Conservation (phyloP, 495 filamentous ascomycete species). For the Geoglossum glabrum region DNA sequence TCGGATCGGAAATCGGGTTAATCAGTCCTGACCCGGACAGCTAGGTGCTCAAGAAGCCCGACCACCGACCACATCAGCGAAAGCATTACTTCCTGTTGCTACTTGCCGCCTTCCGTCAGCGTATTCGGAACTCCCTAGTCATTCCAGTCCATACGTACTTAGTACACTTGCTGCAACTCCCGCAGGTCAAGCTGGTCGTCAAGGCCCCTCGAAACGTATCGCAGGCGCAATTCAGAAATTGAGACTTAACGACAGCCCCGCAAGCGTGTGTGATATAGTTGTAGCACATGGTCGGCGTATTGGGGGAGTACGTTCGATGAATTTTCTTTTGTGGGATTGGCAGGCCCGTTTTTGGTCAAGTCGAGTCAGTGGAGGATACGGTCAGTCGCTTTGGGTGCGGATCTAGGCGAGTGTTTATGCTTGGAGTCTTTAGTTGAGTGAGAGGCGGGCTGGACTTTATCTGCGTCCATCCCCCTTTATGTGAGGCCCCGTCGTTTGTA, state of each 20-base stretch:
- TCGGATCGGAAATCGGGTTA: neutral
- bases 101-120: neutral
- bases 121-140: neutral
- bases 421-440: neutral
- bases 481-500: neutral
- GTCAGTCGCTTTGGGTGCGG: neutral
- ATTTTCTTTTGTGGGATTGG: no score
- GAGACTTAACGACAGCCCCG: neutral
- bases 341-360: no score
- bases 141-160: neutral
- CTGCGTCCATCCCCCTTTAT: neutral
- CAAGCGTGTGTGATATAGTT: neutral
- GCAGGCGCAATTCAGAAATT: neutral
- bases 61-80: neutral
- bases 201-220: neutral
- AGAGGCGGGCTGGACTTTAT: neutral
- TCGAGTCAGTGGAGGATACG: neutral
- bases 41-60: neutral
- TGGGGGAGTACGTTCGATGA: no score
- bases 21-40: neutral
- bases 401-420: neutral
- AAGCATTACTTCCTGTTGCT: neutral
- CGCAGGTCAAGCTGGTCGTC: neutral
- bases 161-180: neutral
- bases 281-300: conserved; percentile 1